Evolutionary conservation across 352 stramenopile species (phyloP).

Genomic region (Thalassiosira pacifica): DNA sequence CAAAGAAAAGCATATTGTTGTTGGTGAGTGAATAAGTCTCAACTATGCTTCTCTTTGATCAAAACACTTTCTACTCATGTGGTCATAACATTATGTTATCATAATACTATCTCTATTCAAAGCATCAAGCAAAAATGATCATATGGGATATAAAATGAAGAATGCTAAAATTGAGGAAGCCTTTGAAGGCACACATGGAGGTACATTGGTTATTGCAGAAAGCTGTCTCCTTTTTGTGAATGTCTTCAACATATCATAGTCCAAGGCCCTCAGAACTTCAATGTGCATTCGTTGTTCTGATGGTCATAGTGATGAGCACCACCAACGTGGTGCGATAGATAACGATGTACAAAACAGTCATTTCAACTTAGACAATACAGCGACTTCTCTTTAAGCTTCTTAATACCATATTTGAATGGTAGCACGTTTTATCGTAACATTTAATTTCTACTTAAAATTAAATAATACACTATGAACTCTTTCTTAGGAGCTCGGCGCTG

Average conservation of each 20-base stretch:
- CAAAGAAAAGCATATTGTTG: slow-evolving; percentile 35
- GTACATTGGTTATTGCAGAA: slow-evolving; percentile 60
- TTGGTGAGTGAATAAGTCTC: slow-evolving; percentile 41
- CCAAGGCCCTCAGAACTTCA: too few species aligned
- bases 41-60: slow-evolving; percentile 5
- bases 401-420: too few species aligned
- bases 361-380: too few species aligned
- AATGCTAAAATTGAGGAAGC: slow-evolving; percentile 11
- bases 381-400: too few species aligned
- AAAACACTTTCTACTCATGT: too few species aligned
- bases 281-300: too few species aligned
- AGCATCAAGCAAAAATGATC: slow-evolving; percentile 41
- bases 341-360: not conserved
- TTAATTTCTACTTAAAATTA: too few species aligned
- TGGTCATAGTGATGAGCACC: slow-evolving; percentile 7
- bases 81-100: slow-evolving; percentile 6
- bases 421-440: too few species aligned
- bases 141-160: slow-evolving; percentile 14
- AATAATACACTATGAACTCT: too few species aligned
- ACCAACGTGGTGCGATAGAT: not conserved
- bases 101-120: not conserved
- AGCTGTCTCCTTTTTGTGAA: too few species aligned
- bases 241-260: too few species aligned
- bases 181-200: slow-evolving; percentile 30
- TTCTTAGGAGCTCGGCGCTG: too few species aligned